Evolutionary conservation across 352 stramenopile species (phyloP).

Genomic region (Pseudoperonospora humuli): DNA sequence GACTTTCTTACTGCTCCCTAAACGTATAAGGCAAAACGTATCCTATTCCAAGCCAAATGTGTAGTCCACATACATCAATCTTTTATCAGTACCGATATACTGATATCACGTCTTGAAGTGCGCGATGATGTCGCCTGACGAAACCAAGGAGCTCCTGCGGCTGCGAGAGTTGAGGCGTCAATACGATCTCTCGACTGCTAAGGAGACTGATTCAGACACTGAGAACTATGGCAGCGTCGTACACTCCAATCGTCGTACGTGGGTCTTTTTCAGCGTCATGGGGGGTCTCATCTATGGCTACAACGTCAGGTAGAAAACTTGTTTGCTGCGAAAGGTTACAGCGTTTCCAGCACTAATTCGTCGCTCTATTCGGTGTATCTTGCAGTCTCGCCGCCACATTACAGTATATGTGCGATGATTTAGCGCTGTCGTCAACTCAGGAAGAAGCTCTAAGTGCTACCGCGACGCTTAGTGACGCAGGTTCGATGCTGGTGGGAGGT

Average conservation of each 20-base stretch:
- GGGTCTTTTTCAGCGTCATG: conserved; percentile 75
- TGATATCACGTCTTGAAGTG: neutral
- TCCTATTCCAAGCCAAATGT: too few relatives aligned
- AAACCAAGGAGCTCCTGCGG: conserved; percentile 58
- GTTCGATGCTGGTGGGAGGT: conserved; percentile 72
- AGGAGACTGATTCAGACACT: conserved; percentile 1
- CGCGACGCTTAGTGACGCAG: conserved; percentile 72
- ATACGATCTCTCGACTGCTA: neutral
- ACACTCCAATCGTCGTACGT: conserved; percentile 42
- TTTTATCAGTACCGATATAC: neutral
- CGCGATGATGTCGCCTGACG: conserved; percentile 28
- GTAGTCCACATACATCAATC: too few relatives aligned
- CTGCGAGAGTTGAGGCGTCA: conserved; percentile 30
- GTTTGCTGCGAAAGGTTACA: neutral
- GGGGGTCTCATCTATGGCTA: conserved; percentile 85
- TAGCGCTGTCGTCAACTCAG: conserved; percentile 53
- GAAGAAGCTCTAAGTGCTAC: conserved; percentile 73
- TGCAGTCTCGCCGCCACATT: conserved; percentile 57
- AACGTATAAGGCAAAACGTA: too few relatives aligned
- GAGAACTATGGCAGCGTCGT: conserved; percentile 9
- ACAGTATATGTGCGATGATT: conserved; percentile 73
- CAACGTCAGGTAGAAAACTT: conserved; percentile 49
- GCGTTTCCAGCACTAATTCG: conserved; percentile 6
- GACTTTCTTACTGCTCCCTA: too few relatives aligned
- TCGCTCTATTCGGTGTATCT: neutral